Evolutionary conservation across 495 filamentous ascomycete genomes (phyloP), one percentile per base, ranked within the genome.

Genomic region (Talaromyces nanjingensis): DNA sequence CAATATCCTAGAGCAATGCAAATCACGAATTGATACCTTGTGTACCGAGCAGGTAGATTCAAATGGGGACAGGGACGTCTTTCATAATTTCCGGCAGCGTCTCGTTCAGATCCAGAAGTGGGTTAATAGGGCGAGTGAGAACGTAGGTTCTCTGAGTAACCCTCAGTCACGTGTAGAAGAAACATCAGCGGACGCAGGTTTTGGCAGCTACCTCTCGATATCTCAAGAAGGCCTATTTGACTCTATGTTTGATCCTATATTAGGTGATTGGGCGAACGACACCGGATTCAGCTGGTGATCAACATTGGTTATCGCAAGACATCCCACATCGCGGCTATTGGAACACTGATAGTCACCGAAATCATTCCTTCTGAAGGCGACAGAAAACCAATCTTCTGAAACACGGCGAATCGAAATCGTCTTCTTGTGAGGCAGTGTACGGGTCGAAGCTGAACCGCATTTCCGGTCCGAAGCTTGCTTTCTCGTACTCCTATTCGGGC

Each of bases 11-110:
- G 33, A 58, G 22, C 56, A 64, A 27, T 52, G 70, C 11, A 67
- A 55, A 24, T 20, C 55, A 55, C 62, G 67, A 4, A 33, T 72
- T 1, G 64, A 29, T 6, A 55, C 65, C 1, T 61, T 72, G 33
- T 69, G 67, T 34, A 68, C 65, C 14, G 27, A 61, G 6, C 22
- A 64, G 2, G 47, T 65, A 18, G 69, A 71, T 49, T 14, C 20
- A 8, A 65, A 71, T 27, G 60, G 69, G 14, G 62, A 66, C n/a
- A 64, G 66, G 11, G 64, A 68, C 47, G 62, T 63, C 18, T 67
- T 71, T 27, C 39, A 61, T 24, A 55, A 63, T 25, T 69, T 69
- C 49, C 37, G 14, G 39, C 67, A 60, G 16, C 63, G 67, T 4
- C 47, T 71, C n/a, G 2, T 24, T 45, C 55, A 47, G 12, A 65